Percentiles rank a stretch among this genome's conserved stretches.
Conservation (phyloP, 2,329 filamentous ascomycete genomes). For the Rutstroemia sp. region DNA sequence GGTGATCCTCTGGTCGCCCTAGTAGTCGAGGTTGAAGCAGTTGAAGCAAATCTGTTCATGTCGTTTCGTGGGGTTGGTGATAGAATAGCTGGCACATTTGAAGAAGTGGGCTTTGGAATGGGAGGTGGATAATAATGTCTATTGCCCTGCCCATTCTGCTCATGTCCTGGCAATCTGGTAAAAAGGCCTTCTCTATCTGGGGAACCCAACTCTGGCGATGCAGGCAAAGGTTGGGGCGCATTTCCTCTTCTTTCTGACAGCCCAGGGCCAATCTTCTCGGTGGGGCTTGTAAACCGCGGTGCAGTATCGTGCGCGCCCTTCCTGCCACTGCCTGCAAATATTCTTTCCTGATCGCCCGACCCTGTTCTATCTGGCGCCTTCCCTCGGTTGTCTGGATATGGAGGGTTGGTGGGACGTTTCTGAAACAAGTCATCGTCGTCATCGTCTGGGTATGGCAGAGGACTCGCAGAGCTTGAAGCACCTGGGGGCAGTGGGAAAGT, state of each 20-base stretch:
- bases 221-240: conserved; percentile 74
- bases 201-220: conserved; percentile 70
- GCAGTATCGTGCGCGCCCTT: conserved; percentile 28
- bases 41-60: conserved; percentile 64
- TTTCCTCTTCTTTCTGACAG: conserved; percentile 77
- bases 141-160: conserved; percentile 17
- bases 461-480: conserved; percentile 61
- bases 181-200: conserved; percentile 75
- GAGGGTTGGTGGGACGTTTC: conserved; percentile 14
- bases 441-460: conserved; percentile 67
- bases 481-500: conserved; percentile 59
- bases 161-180: conserved; percentile 42
- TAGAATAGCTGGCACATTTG: conserved; percentile 20
- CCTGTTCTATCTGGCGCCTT: conserved; percentile 17
- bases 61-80: conserved; percentile 30
- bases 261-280: conserved; percentile 52
- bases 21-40: conserved; percentile 88
- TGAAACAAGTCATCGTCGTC: conserved; percentile 37
- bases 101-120: conserved; percentile 24
- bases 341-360: conserved; percentile 13
- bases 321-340: conserved; percentile 15
- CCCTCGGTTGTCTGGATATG: conserved; percentile 30
- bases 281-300: conserved; percentile 32
- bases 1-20: conserved; percentile 87
- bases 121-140: conserved; percentile 51